These are phyloP conservation scores for Bryoerythrophyllum caledonicum DNA, from an alignment of 225 moss, liverwort and hornwort genomes.

Conservation along the genomic window DNA sequence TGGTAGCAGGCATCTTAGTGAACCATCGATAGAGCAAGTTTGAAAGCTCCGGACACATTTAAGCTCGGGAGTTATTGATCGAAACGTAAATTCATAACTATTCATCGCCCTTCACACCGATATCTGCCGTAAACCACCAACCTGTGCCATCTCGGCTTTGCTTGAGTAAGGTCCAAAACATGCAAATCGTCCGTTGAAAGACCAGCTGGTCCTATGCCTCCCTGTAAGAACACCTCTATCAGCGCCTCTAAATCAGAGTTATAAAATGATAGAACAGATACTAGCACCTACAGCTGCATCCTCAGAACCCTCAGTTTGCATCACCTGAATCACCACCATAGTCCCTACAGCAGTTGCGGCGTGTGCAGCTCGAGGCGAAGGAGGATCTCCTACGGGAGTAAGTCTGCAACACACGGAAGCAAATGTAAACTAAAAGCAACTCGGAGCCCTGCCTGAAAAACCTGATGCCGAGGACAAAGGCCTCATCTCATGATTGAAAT, in stretches of 20 bases:
- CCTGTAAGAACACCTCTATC: constrained; percentile 38
- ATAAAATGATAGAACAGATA: constrained; percentile 10
- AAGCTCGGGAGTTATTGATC: background rate
- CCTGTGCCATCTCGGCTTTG: constrained; percentile 74
- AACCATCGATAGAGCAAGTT: background rate
- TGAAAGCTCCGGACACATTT: constrained; percentile 8
- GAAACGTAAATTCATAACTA: background rate
- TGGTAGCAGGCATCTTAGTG: background rate
- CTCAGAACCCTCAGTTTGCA: constrained; percentile 8
- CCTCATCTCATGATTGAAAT: background rate
- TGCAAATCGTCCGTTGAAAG: constrained; percentile 70
- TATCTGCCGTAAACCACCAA: constrained; percentile 18
- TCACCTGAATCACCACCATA: constrained; percentile 76
- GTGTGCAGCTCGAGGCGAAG: constrained; percentile 72
- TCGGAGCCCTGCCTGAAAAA: constrained; percentile 7
- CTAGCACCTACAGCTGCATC: constrained; percentile 1
- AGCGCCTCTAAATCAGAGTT: constrained; percentile 16
- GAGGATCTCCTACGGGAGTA: constrained; percentile 68
- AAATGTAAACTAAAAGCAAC: constrained; percentile 10
- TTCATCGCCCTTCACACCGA: constrained; percentile 3
- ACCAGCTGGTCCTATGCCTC: constrained; percentile 69
- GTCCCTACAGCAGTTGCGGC: constrained; percentile 73
- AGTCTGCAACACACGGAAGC: constrained; percentile 44
- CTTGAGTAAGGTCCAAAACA: constrained; percentile 67
- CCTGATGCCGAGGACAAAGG: background rate